Evolutionary conservation across 1,139 yeast genomes (phyloP).

Genomic region (Komagataea norvegica): DNA sequence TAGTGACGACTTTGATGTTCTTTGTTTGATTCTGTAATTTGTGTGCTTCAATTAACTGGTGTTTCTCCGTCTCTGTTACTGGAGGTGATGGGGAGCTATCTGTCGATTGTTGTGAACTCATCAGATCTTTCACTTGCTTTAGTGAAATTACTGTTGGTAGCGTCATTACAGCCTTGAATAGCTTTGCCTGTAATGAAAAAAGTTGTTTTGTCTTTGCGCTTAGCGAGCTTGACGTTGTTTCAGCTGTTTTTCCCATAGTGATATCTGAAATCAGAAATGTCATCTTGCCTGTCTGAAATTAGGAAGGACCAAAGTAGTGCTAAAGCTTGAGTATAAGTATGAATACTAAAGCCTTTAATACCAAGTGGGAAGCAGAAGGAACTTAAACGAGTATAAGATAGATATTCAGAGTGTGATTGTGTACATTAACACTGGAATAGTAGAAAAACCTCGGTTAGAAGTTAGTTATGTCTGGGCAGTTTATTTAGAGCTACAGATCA

Average conservation of each 20-base stretch:
- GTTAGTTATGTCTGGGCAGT: no score
- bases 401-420: no score
- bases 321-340: no score
- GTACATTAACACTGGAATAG: no score
- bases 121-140: slow-evolving; percentile 2
- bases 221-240: not conserved
- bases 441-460: no score
- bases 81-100: not conserved
- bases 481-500: no score
- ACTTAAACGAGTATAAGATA: no score
- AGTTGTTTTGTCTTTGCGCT: slow-evolving; percentile 4
- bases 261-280: slow-evolving; percentile 3
- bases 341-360: no score
- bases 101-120: slow-evolving; percentile 1
- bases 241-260: not conserved
- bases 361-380: no score
- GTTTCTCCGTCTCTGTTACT: not conserved
- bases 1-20: slow-evolving; percentile 9
- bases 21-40: slow-evolving; percentile 9
- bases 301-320: no score
- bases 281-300: slow-evolving; percentile 3
- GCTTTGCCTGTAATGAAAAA: slow-evolving; percentile 1
- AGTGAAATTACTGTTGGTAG: not conserved
- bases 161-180: slow-evolving; percentile 2
- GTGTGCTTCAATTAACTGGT: not conserved